Conservation (phyloP, 345 rosid genomes). For the Brassica cretica region DNA sequence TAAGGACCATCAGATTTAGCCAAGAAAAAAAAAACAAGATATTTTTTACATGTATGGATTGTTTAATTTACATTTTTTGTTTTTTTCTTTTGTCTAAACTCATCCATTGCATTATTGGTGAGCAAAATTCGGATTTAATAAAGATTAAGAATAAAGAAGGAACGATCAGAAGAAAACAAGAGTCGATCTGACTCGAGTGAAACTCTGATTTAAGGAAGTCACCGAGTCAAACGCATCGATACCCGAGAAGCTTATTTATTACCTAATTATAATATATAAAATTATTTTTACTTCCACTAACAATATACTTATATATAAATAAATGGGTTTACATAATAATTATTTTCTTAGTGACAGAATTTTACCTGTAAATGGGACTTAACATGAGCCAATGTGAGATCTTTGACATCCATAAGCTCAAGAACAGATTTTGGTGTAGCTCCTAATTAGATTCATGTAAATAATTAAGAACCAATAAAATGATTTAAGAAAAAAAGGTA, state of each 20-base stretch:
- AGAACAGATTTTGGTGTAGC: constrained; percentile 98
- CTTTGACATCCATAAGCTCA: constrained; percentile 98
- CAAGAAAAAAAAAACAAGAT: constrained; percentile 47
- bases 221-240: constrained; percentile 45
- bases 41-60: constrained; percentile 29
- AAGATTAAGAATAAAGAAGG: constrained; percentile 24
- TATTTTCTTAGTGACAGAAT: background rate
- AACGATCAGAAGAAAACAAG: constrained; percentile 38
- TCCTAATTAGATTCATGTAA: constrained; percentile 49
- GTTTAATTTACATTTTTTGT: constrained; percentile 10
- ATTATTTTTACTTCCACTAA: background rate
- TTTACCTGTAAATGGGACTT: constrained; percentile 93
- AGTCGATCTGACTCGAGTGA: constrained; percentile 45
- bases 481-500: constrained; percentile 43
- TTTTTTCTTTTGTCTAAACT: constrained; percentile 27
- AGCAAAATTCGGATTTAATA: constrained; percentile 27
- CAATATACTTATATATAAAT: background rate
- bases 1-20: constrained; percentile 79
- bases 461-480: background rate
- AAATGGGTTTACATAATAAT: background rate
- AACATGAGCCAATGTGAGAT: constrained; percentile 96
- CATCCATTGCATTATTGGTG: constrained; percentile 36
- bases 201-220: constrained; percentile 45
- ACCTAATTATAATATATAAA: constrained; percentile 2
- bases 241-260: constrained; percentile 27